Conservation (phyloP, 371 early-diverging fungal species). For the Coemansia sp. region DNA sequence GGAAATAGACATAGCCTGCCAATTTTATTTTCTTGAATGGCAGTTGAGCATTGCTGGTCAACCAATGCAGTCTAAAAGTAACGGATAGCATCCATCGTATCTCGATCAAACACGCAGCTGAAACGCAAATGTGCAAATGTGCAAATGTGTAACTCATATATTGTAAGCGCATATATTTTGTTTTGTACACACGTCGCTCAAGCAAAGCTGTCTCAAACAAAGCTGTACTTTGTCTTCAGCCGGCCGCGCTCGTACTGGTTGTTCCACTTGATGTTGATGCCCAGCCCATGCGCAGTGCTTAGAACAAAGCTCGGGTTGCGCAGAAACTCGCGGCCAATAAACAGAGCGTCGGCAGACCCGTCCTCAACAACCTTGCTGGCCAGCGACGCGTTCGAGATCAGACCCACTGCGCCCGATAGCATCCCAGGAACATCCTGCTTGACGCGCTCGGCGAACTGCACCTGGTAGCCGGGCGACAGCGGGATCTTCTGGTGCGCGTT, state of each 20-base stretch:
- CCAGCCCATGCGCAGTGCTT: conserved; percentile 57
- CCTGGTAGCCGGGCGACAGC: conserved; percentile 66
- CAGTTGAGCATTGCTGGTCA: no score
- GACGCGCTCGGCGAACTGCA: conserved; percentile 65
- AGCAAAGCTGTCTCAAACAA: conserved; percentile 7
- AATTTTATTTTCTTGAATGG: no score
- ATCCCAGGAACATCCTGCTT: conserved; percentile 60
- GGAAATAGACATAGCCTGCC: no score
- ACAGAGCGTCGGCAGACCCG: conserved; percentile 72
- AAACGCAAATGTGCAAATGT: no score
- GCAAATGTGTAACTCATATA: no score
- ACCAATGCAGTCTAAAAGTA: no score
- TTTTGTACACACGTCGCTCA: no score
- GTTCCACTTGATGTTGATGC: conserved; percentile 63
- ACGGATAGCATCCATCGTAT: no score
- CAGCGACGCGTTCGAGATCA: conserved; percentile 64
- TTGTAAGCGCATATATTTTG: no score
- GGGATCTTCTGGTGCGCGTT: conserved; percentile 56
- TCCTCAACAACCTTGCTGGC: conserved; percentile 68
- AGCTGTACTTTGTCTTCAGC: conserved; percentile 26
- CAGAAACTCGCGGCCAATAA: conserved; percentile 75
- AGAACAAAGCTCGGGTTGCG: conserved; percentile 65
- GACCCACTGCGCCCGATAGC: conserved; percentile 71
- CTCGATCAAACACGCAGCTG: no score
- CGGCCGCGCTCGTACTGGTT: conserved; percentile 61